These are phyloP conservation scores for Fusarium zealandicum DNA, from an alignment of 2,329 filamentous ascomycete species.

Conservation along the genomic window DNA sequence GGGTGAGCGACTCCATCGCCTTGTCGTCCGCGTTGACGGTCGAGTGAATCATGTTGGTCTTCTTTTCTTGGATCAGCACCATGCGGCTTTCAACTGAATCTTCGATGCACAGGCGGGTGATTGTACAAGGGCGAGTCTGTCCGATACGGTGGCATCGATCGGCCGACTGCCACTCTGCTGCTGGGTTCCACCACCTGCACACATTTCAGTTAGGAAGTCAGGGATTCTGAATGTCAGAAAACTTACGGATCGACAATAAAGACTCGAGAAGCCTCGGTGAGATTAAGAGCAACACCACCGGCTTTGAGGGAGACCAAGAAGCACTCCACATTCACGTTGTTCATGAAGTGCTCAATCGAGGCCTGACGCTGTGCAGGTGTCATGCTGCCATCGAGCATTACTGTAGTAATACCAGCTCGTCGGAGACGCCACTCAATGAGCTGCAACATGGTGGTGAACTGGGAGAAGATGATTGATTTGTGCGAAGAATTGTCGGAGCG, in stretches of 20 bases:
- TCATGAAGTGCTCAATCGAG: constrained; percentile 97
- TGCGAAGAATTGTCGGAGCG: constrained; percentile 91
- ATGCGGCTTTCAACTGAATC: constrained; percentile 97
- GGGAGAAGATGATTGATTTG: constrained; percentile 97
- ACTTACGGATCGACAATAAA: constrained; percentile 96
- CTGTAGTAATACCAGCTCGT: constrained; percentile 95
- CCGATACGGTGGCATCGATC: constrained; percentile 95
- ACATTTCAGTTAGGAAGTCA: constrained; percentile 34
- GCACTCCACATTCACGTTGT: constrained; percentile 89
- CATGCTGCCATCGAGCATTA: constrained; percentile 98
- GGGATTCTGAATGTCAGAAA: not conserved
- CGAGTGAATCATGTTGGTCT: constrained; percentile 96
- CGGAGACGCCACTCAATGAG: constrained; percentile 96
- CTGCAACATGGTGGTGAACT: constrained; percentile 97
- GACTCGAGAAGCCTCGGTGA: constrained; percentile 92
- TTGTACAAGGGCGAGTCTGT: constrained; percentile 90
- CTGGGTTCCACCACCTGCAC: constrained; percentile 97
- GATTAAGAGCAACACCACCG: constrained; percentile 91
- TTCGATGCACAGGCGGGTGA: constrained; percentile 94
- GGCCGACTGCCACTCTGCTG: constrained; percentile 98
- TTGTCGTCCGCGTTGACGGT: constrained; percentile 93
- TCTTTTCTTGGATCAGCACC: constrained; percentile 96
- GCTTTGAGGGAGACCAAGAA: constrained; percentile 97
- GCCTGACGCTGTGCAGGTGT: constrained; percentile 90
- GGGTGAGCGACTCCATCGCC: constrained; percentile 88